Evolutionary conservation across 1,139 yeast genomes (phyloP), one percentile per base, ranked within the genome.

Genomic region (Debaryomycetaceae sp.): DNA sequence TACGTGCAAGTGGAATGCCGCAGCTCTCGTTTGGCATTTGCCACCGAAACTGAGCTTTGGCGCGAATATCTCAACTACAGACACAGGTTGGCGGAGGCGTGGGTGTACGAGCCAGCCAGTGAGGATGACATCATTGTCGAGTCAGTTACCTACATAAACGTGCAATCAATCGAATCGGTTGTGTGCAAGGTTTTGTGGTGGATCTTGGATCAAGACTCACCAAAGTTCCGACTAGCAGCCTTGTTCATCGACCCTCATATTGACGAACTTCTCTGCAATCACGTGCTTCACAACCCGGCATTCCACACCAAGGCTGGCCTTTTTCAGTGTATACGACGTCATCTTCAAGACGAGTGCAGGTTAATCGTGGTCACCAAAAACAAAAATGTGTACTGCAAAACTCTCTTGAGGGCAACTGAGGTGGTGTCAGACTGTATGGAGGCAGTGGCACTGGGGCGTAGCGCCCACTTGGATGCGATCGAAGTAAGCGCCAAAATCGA

Each of bases 251-350:
- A 61, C 26, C 29, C 35, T 1, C 28, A 32, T 1, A 45, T 69
- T 1, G 41, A 48, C 5, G 19, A 32, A 4, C 36, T 56, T n/a
- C 39, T 67, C 13, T 47, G 48, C 16, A 38, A 43, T 13, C 40
- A 55, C 12, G 48, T 57, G 0, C 29, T 38, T 1, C 34, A 49
- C 2, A 43, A 45, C 16, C 35, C 50, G 11, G 38, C 53, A 2
- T 17, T 31, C 3, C 43, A 43, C 2, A 35, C 40, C 1, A 44
- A 41, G 18, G 39, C 47, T 11, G 35, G 45, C 11, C 27, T 56
- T 3, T 65, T 67, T 35, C 69, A 65, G 34, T 35, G 44, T 6
- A 45, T 59, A 7, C 41, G 67, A 28, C 66, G 59, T 35, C 35
- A 39, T 14, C 36, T 66, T 13, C 59, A 53, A 28, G 32, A 34